Evolutionary conservation across 345 rosid genomes (phyloP).

Genomic region (Citrus inodora): DNA sequence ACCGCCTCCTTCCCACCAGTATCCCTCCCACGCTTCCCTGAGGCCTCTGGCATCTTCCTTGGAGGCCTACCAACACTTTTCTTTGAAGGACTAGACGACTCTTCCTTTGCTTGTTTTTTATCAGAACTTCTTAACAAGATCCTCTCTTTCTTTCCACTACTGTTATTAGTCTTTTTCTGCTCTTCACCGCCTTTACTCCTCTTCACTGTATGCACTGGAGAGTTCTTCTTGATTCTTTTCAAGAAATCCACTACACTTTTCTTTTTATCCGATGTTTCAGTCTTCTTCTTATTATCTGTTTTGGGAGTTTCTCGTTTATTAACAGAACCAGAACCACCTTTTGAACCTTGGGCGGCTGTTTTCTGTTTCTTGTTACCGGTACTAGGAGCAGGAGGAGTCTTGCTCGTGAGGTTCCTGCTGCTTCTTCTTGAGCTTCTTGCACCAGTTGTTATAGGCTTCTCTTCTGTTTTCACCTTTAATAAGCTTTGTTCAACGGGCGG

Average conservation of each 20-base stretch:
- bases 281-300: slow-evolving; percentile 35
- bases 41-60: slow-evolving; percentile 35
- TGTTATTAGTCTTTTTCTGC: slow-evolving; percentile 16
- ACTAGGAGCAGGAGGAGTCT: slow-evolving; percentile 11
- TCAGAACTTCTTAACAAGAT: slow-evolving; percentile 31
- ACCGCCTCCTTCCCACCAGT: slow-evolving; percentile 26
- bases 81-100: slow-evolving; percentile 36
- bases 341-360: slow-evolving; percentile 11
- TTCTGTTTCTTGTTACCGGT: slow-evolving; percentile 31
- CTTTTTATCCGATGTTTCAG: slow-evolving; percentile 43
- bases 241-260: slow-evolving; percentile 67
- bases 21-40: slow-evolving; percentile 55
- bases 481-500: slow-evolving; percentile 22
- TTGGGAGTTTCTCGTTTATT: slow-evolving; percentile 29
- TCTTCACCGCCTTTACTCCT: slow-evolving; percentile 23
- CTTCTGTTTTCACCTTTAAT: slow-evolving; percentile 34
- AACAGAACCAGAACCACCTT: slow-evolving; percentile 13
- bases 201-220: slow-evolving; percentile 34
- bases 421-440: slow-evolving; percentile 60
- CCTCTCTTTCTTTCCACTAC: slow-evolving; percentile 23
- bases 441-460: slow-evolving; percentile 44
- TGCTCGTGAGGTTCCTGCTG: slow-evolving; percentile 28
- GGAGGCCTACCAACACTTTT: slow-evolving; percentile 45
- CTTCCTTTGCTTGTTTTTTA: slow-evolving; percentile 27
- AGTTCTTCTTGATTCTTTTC: slow-evolving; percentile 58